phyloP scores from a whole-genome alignment of 1,284 basidiomycete species.

The Melampsora larici-populina region DNA sequence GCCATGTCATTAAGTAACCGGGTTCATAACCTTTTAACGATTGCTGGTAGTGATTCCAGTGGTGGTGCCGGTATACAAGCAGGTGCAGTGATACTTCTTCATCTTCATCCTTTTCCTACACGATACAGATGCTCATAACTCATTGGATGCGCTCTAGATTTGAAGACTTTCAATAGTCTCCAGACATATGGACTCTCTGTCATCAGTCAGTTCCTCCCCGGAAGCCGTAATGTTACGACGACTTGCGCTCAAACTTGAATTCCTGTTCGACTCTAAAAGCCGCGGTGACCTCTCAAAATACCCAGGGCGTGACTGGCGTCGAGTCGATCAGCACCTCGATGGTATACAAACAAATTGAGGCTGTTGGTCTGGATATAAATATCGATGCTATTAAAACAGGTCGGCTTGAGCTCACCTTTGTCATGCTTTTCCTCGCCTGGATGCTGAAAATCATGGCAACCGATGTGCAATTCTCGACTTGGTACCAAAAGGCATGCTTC shows the following conservation, averaged over 20 bases:
- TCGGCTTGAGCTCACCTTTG: slow-evolving; percentile 54
- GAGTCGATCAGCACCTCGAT: slow-evolving; percentile 51
- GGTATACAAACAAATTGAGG: slow-evolving; percentile 62
- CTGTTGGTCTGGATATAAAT: slow-evolving; percentile 71
- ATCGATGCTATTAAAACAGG: slow-evolving; percentile 82
- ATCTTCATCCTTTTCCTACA: slow-evolving; percentile 15
- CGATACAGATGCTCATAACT: not conserved
- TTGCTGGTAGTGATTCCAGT: slow-evolving; percentile 79
- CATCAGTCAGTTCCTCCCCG: slow-evolving; percentile 57
- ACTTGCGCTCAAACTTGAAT: not conserved
- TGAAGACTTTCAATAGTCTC: slow-evolving; percentile 71
- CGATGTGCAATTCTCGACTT: too few species aligned
- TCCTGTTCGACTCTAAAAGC: slow-evolving; percentile 52
- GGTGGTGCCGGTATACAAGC: slow-evolving; percentile 90
- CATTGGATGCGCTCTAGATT: slow-evolving; percentile 59
- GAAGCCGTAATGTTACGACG: not conserved
- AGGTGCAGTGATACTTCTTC: slow-evolving; percentile 46
- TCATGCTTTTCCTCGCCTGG: slow-evolving; percentile 53
- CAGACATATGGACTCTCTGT: slow-evolving; percentile 81
- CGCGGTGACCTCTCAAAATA: slow-evolving; percentile 88
- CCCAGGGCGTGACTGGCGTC: slow-evolving; percentile 71
- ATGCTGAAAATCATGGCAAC: too few species aligned
- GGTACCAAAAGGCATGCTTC: slow-evolving; percentile 25
- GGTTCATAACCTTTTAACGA: slow-evolving; percentile 62
- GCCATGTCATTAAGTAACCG: not conserved